Conservation (phyloP, 1,284 basidiomycete genomes). For the Blastosporella zonata region DNA sequence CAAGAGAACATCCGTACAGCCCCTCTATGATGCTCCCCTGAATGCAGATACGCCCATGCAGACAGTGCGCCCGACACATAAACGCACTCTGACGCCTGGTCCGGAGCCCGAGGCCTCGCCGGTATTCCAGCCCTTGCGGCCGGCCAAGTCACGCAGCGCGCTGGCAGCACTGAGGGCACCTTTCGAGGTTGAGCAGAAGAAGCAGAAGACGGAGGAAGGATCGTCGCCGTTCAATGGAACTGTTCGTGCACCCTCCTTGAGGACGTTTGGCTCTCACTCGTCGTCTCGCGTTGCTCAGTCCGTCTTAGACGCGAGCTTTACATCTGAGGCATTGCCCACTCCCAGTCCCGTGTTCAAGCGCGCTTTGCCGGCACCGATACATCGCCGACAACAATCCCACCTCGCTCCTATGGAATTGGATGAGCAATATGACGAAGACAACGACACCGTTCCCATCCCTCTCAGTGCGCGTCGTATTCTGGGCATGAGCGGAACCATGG, state of each 20-base stretch:
- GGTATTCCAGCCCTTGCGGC: conserved; percentile 58
- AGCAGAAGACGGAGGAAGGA: conserved; percentile 4
- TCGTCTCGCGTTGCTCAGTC: conserved; percentile 19
- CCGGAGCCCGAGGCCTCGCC: conserved; percentile 52
- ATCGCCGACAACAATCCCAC: conserved; percentile 36
- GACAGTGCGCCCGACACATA: conserved; percentile 40
- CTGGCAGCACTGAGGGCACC: conserved; percentile 20
- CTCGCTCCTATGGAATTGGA: conserved; percentile 24
- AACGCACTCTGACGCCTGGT: conserved; percentile 45
- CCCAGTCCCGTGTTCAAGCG: conserved; percentile 51
- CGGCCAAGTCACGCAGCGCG: conserved; percentile 36
- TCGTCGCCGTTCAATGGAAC: conserved; percentile 14
- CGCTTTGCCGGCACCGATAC: conserved; percentile 22
- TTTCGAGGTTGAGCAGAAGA: conserved; percentile 11
- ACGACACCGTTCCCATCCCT: conserved; percentile 38
- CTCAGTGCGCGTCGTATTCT: conserved; percentile 50
- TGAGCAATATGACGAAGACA: conserved; percentile 10
- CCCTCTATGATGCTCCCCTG: not conserved
- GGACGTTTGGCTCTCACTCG: conserved; percentile 45
- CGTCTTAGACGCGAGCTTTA: not conserved
- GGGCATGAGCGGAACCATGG: conserved; percentile 65
- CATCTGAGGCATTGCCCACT: conserved; percentile 19
- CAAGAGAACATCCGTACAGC: conserved; percentile 12
- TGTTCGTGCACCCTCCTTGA: conserved; percentile 36
- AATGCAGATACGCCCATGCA: conserved; percentile 21